Conservation (phyloP, 2,329 filamentous ascomycete species). For the Camillea tinctor region DNA sequence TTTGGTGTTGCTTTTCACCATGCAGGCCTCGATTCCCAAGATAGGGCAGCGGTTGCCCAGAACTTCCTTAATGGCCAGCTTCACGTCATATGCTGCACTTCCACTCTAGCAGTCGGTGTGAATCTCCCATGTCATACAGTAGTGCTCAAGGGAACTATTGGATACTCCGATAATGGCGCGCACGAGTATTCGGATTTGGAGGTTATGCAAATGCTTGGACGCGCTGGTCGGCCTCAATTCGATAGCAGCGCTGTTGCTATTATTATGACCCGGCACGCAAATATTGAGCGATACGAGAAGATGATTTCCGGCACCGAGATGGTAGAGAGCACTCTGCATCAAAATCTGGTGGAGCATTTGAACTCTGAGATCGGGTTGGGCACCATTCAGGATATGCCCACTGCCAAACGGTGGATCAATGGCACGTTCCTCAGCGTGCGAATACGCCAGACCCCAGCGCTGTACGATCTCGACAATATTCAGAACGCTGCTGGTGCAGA, state of each 20-base stretch:
- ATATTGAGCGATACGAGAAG: slow-evolving; percentile 65
- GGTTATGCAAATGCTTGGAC: slow-evolving; percentile 87
- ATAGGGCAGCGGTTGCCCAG: slow-evolving; percentile 65
- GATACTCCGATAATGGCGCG: slow-evolving; percentile 57
- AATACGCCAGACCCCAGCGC: slow-evolving; percentile 64
- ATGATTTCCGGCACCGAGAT: slow-evolving; percentile 72
- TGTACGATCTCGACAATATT: slow-evolving; percentile 66
- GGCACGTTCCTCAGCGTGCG: slow-evolving; percentile 79
- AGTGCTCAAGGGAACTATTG: slow-evolving; percentile 76
- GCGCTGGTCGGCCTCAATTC: slow-evolving; percentile 81
- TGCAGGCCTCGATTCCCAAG: slow-evolving; percentile 65
- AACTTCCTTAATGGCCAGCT: slow-evolving; percentile 70
- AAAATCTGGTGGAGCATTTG: slow-evolving; percentile 77
- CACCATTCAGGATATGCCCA: slow-evolving; percentile 62
- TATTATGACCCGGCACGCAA: slow-evolving; percentile 72
- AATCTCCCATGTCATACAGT: slow-evolving; percentile 83
- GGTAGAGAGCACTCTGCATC: slow-evolving; percentile 75
- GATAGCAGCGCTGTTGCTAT: slow-evolving; percentile 74
- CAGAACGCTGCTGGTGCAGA: slow-evolving; percentile 52
- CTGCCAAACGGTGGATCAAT: slow-evolving; percentile 71
- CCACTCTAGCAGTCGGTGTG: slow-evolving; percentile 78
- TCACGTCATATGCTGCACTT: slow-evolving; percentile 81
- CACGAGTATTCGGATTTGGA: slow-evolving; percentile 80
- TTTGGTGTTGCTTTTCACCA: slow-evolving; percentile 79
- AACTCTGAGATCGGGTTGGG: slow-evolving; percentile 81